Evolutionary conservation across 2,329 filamentous ascomycete species (phyloP), one percentile per base, ranked within the genome.

Genomic region (Zymoseptoria passerinii): DNA sequence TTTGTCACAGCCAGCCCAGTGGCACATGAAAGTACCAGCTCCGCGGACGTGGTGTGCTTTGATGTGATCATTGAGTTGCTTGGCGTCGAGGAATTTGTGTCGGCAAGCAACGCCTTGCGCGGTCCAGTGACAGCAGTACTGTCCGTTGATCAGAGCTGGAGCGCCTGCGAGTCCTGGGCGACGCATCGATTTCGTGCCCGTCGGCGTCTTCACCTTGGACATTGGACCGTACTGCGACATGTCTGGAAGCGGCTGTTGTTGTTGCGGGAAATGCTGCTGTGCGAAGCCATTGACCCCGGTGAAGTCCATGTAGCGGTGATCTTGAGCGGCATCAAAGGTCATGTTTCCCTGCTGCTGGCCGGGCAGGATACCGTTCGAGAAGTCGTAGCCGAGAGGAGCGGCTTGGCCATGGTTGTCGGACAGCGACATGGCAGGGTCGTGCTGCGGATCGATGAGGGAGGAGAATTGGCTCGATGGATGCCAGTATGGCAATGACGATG

Each of bases 31-130:
- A 23, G 59, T 66, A 4, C 63, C 68, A 16, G 64, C 64, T 35
- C 66, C 66, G 35, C 82, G 73, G 28, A 68, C 63, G 66, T 86
- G 83, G 1, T 70, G 70, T 9, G 75, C 67, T 20, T 80, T 79
- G 59, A 82, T 77, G 66, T 86, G 83, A 19, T 75, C 71, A 64
- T 85, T 83, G 35, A 86, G 74, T 4, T 77, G 75, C 52, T 80
- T 76, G 16, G 80, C 74, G 27, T 75, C 72, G 1, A 69, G 66
- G 61, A 80, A 81, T 0, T 66, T 65, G 28, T 65, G 64, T 28
- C 63, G 62, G 57, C 67, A 69, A 19, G 60, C 55, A 13, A 59
- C 52, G 18, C 65, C 65, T 48, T 61, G 56, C 9, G 59, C 54
- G 5, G 62, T 53, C 67, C 67, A 69, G 50, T 68, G 66, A 49